Evolutionary conservation across 306 rosid species (phyloP).

Genomic region (Elaeagnus macrophylla): DNA sequence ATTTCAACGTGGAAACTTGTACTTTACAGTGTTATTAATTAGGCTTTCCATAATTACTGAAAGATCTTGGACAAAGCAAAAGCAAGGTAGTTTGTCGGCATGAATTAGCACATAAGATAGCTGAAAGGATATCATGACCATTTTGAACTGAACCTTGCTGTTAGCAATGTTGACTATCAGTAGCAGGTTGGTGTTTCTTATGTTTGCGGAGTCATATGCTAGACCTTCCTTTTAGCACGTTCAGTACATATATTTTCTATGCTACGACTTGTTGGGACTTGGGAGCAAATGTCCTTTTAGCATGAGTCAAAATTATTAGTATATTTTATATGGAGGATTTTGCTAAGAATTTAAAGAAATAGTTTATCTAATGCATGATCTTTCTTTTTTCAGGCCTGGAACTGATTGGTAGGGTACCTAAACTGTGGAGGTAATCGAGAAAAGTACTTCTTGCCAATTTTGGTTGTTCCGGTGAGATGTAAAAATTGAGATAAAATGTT

Average conservation of each 20-base stretch:
- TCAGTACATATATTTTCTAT: conserved; percentile 10
- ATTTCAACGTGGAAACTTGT: conserved; percentile 30
- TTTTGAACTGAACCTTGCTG: conserved; percentile 30
- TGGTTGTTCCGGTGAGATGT: background rate
- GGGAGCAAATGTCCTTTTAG: background rate
- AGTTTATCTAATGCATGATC: conserved; percentile 16
- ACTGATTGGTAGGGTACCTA: background rate
- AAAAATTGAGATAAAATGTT: background rate
- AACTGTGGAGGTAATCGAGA: no score
- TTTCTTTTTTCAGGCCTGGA: background rate
- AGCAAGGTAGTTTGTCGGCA: conserved; percentile 47
- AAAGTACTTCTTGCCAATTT: background rate
- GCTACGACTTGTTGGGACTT: conserved; percentile 1
- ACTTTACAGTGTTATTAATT: conserved; percentile 37
- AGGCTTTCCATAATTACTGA: conserved; percentile 47
- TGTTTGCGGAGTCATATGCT: conserved; percentile 11
- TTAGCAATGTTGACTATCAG: conserved; percentile 31
- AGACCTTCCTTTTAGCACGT: conserved; percentile 16
- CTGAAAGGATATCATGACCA: conserved; percentile 47
- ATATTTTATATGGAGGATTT: no score
- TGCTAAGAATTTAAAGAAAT: background rate
- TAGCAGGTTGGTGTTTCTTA: conserved; percentile 36
- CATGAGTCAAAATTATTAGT: no score
- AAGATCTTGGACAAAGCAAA: conserved; percentile 55
- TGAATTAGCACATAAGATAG: conserved; percentile 36